Evolutionary conservation across 768 basidiomycete species (phyloP), one percentile per base, ranked within the genome.

Genomic region (Termitomyces sp.): DNA sequence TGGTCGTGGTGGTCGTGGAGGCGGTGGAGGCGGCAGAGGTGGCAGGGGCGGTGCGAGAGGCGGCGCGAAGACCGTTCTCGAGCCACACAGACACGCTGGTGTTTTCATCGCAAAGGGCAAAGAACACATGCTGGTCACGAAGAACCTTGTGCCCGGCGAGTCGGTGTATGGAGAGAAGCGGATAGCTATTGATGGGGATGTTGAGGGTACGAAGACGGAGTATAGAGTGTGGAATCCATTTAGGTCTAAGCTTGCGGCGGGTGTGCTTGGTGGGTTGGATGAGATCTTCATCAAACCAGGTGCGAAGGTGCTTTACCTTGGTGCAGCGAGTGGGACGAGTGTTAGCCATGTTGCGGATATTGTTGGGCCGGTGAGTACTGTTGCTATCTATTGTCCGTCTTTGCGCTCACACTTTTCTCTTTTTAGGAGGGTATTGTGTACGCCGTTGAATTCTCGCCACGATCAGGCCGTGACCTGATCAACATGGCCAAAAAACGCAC

Each of bases 201-300:
- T 81, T 20, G 91, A 90, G 48, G 89, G 84, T 46, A 91, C 89
- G 61, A 99, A 99, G 79, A 82, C 87, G 65, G 97, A 99, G 77
- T 99, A 98, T 77, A 84, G 97, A 58, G 97, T 99, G 35, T 99
- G 97, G 97, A 99, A 99, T 79, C 97, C 97, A 51, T 99, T 99
- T 87, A 85, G 97, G 66, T 88, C 85, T 72, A 99, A 98, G 81
- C 75, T 99, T 66, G 97, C 97, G 35, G 97, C 97, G 40, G 97
- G 97, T 75, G 92, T 98, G 54, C 80, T 98, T 62, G 93, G 95
- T 64, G 97, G 97, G 70, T 79, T 99, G 76, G 97, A 98, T 70
- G 78, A 93, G 60, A 94, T 98, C 68, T 95, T 83, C 77, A 94
- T 99, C 72, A 83, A 80, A 58, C 97, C 97, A 32, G 97, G 97